Percentiles rank a stretch among this genome's conserved stretches.
phyloP scores from a whole-genome alignment of 2,329 filamentous ascomycete genomes.

The Exophiala mesophila region DNA sequence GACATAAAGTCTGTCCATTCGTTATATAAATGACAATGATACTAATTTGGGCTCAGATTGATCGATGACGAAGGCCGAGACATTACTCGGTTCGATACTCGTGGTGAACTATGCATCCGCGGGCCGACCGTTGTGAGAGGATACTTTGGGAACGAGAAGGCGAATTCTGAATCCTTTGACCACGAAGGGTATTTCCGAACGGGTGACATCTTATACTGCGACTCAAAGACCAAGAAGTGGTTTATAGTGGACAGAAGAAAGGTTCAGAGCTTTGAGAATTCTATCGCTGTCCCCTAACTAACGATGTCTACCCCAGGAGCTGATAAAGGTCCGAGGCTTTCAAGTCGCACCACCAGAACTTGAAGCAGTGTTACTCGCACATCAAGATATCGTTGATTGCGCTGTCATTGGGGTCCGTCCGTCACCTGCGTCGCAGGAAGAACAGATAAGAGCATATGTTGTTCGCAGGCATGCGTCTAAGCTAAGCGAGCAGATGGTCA shows the following conservation, averaged over 20 bases:
- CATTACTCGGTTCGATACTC: constrained; percentile 45
- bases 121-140: constrained; percentile 34
- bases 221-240: constrained; percentile 43
- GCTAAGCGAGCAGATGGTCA: constrained; percentile 37
- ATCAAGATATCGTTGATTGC: constrained; percentile 41
- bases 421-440: constrained; percentile 26
- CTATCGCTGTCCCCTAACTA: neutral
- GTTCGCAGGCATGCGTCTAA: constrained; percentile 28
- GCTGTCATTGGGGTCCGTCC: constrained; percentile 43
- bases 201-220: constrained; percentile 50
- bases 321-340: constrained; percentile 32
- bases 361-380: constrained; percentile 41
- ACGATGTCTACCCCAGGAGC: constrained; percentile 3
- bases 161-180: constrained; percentile 33
- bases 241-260: constrained; percentile 74
- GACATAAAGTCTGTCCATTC: constrained; percentile 47
- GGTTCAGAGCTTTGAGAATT: constrained; percentile 1
- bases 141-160: constrained; percentile 36
- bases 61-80: constrained; percentile 54
- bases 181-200: constrained; percentile 52
- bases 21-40: too few species aligned
- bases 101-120: constrained; percentile 44
- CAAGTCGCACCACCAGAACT: constrained; percentile 46
- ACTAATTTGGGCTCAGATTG: constrained; percentile 40
- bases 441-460: constrained; percentile 38